phyloP scores from a whole-genome alignment of 2,329 filamentous ascomycete species.

The Fusarium sp. region DNA sequence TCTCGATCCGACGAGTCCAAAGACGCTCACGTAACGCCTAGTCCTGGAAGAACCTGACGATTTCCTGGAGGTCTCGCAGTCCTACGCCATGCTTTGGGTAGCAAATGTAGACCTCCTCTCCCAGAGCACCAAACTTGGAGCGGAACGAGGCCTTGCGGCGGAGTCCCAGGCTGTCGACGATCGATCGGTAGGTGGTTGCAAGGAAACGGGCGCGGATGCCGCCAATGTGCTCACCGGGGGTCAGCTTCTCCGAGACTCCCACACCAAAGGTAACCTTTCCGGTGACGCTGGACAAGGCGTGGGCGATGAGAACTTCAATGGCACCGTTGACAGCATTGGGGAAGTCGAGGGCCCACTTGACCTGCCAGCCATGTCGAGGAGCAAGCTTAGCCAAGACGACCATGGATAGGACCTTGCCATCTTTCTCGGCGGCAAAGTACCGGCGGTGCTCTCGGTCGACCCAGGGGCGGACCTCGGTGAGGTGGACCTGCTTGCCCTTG shows the following conservation, averaged over 20 bases:
- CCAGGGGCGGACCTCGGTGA: constrained; percentile 92
- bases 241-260: constrained; percentile 78
- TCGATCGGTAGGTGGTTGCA: constrained; percentile 80
- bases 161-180: constrained; percentile 83
- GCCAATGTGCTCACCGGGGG: constrained; percentile 81
- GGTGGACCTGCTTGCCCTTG: constrained; percentile 85
- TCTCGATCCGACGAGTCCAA: background rate
- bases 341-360: constrained; percentile 97
- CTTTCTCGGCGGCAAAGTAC: constrained; percentile 83
- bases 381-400: constrained; percentile 85
- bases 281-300: constrained; percentile 65
- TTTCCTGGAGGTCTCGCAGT: constrained; percentile 81
- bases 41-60: constrained; percentile 90
- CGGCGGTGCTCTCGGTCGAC: constrained; percentile 82
- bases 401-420: constrained; percentile 77
- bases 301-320: constrained; percentile 83
- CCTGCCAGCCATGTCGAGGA: constrained; percentile 86
- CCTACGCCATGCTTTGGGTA: constrained; percentile 89
- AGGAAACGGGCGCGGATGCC: constrained; percentile 84
- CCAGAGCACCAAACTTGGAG: constrained; percentile 85
- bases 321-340: constrained; percentile 84
- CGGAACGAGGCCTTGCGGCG: constrained; percentile 89
- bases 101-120: constrained; percentile 88
- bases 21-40: constrained; percentile 47
- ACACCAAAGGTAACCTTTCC: constrained; percentile 83